Percentiles rank a stretch among this genome's conserved stretches.
These are phyloP conservation scores for Phytopythium ostracodes DNA, from an alignment of 352 stramenopile genomes.

Conservation along the genomic window DNA sequence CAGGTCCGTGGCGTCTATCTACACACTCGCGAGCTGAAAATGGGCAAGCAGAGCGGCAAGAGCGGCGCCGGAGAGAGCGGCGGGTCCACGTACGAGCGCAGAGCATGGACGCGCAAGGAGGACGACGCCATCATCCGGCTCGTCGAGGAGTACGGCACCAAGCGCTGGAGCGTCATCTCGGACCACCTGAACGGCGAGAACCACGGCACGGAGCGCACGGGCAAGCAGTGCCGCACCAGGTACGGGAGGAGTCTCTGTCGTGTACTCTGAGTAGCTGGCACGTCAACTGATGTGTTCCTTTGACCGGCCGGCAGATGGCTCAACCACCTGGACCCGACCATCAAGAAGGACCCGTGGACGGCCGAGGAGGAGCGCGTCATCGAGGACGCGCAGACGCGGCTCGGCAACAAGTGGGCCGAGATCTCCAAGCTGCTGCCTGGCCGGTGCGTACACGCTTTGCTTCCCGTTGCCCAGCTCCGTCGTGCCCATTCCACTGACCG, in stretches of 20 bases:
- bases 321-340: conserved; percentile 81
- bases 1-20: background rate
- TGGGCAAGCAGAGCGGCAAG: conserved; percentile 59
- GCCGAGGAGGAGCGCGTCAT: conserved; percentile 90
- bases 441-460: conserved; percentile 27
- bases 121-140: conserved; percentile 83
- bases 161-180: conserved; percentile 85
- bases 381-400: conserved; percentile 82
- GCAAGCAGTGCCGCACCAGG: conserved; percentile 81
- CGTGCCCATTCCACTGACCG: background rate
- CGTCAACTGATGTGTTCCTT: background rate
- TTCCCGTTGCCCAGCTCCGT: background rate
- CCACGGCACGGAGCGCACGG: conserved; percentile 78
- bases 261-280: background rate
- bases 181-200: conserved; percentile 85
- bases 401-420: conserved; percentile 98
- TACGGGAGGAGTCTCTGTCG: background rate
- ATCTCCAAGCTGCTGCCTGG: conserved; percentile 97
- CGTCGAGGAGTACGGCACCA: conserved; percentile 84
- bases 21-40: conserved; percentile 14
- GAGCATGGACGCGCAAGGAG: conserved; percentile 83
- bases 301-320: conserved; percentile 43
- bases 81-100: conserved; percentile 76
- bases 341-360: conserved; percentile 88
- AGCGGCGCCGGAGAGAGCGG: conserved; percentile 28